Base-by-base conservation (phyloP, 1,139 yeast genomes). In the Yamadazyma kanchanaburiensis region DNA sequence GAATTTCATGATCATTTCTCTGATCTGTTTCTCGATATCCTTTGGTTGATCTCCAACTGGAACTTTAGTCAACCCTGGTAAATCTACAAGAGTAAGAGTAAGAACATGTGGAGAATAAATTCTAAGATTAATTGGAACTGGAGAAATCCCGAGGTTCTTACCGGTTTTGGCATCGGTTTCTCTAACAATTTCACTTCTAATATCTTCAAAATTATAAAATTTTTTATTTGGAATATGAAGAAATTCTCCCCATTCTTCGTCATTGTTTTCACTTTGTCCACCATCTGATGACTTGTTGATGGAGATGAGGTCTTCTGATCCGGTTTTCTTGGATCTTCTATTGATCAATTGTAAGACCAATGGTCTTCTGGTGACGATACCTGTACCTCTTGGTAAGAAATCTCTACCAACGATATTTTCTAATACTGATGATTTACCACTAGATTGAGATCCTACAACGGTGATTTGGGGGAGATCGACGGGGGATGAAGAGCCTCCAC, bases 1-100 rank as follows among this genome's bases (percentile, higher is more conserved):
- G 55, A 84, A 91, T 58, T 87, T 87, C 74, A 91, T 71, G 37
- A 91, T 71, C 97, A 91, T 91, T 42, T 89, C 96, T 53, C 85
- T 80, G 48, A 91, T 94, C 60, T 86, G 96, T 43, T 77, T 80
- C 67, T 91, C 99, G 44, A 91, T 91, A 58, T 91, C 98, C 55
- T 84, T 86, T 32, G 99, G 99, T 62, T 91, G 99, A 58, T 91
- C 98, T 27, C 99, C 99, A 29, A 91, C 97, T n/a, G 99, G 98
- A 24, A 94, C 98, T 60, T 91, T 91, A 18, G 99, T 91, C 52
- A 94, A 74, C 39, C 99, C 99, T 10, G 99, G 99, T 48, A 91
- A 73, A 69, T 91, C 99, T 25, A 91, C 98, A 51, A 91, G 74
- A 3, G 99, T 94, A 58, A 91, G 75, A 10, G 97, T 91, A 51